These are phyloP conservation scores for Calonectria leucothoes DNA, from an alignment of 2,329 filamentous ascomycete genomes.

Conservation along the genomic window DNA sequence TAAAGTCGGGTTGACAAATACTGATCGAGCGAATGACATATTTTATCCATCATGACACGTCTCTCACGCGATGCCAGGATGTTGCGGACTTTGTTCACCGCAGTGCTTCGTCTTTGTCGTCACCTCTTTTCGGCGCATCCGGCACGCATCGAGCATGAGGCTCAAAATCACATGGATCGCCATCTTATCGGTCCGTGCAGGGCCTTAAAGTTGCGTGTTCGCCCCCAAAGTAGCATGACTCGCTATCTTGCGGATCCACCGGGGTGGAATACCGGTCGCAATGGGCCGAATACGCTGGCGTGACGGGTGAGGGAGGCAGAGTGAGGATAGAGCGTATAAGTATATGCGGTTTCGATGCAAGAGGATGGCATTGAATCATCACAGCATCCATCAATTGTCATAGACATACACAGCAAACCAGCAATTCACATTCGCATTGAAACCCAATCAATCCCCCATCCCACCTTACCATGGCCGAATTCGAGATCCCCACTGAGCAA, in stretches of 20 bases:
- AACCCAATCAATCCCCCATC: no score
- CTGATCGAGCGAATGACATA: neutral
- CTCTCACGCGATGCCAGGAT: neutral
- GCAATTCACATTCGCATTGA: neutral
- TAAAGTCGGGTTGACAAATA: neutral
- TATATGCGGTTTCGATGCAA: neutral
- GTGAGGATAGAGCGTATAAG: conserved; percentile 8
- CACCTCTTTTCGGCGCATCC: neutral
- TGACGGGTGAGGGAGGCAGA: neutral
- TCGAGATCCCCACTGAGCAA: conserved; percentile 22
- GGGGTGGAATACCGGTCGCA: neutral
- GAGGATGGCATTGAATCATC: neutral
- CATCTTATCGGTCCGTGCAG: conserved; percentile 16
- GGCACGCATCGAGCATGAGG: conserved; percentile 15
- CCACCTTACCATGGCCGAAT: conserved; percentile 12
- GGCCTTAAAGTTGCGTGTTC: conserved; percentile 10
- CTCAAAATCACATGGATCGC: conserved; percentile 17
- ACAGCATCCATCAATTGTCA: neutral
- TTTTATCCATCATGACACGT: neutral
- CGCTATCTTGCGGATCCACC: conserved; percentile 4
- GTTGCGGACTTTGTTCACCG: neutral
- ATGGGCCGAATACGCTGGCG: conserved; percentile 22
- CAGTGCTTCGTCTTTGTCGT: neutral
- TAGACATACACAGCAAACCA: neutral
- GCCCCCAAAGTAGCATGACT: neutral